phyloP scores from a whole-genome alignment of 306 rosid genomes.

The Cicer cuneatum region DNA sequence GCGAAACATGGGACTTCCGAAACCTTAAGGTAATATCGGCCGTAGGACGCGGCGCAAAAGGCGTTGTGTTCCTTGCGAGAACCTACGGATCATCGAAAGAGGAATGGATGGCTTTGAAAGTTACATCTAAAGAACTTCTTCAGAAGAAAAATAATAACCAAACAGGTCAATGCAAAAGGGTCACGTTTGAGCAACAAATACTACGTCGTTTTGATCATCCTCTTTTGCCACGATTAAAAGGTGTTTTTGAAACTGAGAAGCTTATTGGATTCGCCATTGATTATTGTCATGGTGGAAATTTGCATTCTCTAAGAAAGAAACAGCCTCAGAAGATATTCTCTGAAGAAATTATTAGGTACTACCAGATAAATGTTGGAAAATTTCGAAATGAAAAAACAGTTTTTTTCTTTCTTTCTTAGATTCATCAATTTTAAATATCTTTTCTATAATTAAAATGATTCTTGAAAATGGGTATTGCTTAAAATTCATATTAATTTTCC shows the following conservation, averaged over 20 bases:
- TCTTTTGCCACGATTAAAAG: constrained; percentile 66
- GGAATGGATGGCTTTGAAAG: constrained; percentile 71
- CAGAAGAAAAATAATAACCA: constrained; percentile 46
- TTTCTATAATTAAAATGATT: background rate
- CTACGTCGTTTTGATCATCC: constrained; percentile 72
- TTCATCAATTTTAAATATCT: background rate
- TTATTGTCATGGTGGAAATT: constrained; percentile 84
- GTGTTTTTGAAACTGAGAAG: constrained; percentile 63
- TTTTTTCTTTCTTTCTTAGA: background rate
- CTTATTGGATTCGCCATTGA: constrained; percentile 72
- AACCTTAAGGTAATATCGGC: constrained; percentile 63
- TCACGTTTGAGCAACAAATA: constrained; percentile 74
- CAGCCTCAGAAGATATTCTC: constrained; percentile 78
- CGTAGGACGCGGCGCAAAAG: constrained; percentile 96
- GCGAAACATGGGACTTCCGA: constrained; percentile 47
- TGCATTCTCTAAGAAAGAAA: constrained; percentile 62
- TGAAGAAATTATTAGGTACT: constrained; percentile 73
- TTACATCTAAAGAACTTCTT: constrained; percentile 66
- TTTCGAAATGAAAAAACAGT: background rate
- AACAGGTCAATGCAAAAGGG: constrained; percentile 53
- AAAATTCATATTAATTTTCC: background rate
- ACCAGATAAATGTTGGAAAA: background rate
- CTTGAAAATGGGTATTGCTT: background rate
- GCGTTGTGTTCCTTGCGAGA: constrained; percentile 75
- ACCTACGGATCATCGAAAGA: constrained; percentile 12